These are phyloP conservation scores for Pseudoscleropodium purum DNA, from an alignment of 225 moss, liverwort and hornwort species.

Conservation along the genomic window DNA sequence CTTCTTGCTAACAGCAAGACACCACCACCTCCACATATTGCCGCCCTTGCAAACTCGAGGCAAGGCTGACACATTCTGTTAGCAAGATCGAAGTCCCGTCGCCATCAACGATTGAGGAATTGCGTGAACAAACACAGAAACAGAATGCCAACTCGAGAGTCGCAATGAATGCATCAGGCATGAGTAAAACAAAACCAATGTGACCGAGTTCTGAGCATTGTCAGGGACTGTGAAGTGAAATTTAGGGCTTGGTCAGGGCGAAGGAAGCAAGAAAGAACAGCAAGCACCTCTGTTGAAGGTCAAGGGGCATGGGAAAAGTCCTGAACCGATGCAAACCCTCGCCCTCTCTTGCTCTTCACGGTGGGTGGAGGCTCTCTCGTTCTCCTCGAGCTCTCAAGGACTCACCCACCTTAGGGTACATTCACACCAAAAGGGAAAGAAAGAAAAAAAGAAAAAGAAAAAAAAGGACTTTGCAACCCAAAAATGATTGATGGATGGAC, in stretches of 20 bases:
- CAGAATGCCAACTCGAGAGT: not conserved
- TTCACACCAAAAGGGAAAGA: no score
- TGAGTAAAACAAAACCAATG: not conserved
- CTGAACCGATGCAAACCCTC: slow-evolving; percentile 27
- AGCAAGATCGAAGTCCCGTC: not conserved
- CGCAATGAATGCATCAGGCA: not conserved
- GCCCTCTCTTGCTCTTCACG: not conserved
- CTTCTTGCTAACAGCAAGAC: not conserved
- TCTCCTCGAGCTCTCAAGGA: not conserved
- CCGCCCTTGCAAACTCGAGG: not conserved
- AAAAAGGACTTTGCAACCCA: not conserved
- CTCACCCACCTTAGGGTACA: no score
- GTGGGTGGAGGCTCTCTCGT: slow-evolving; percentile 2
- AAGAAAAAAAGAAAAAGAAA: no score
- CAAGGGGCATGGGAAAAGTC: slow-evolving; percentile 22
- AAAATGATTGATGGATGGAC: no score
- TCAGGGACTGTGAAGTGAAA: not conserved
- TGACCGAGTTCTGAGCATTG: not conserved
- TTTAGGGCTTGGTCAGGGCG: slow-evolving; percentile 15
- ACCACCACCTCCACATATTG: slow-evolving; percentile 2
- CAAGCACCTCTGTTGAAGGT: not conserved
- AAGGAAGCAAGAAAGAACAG: not conserved
- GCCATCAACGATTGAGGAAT: not conserved
- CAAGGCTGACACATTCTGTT: not conserved
- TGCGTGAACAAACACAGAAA: not conserved